phyloP scores from a whole-genome alignment of 1,284 basidiomycete genomes.

The Cryptococcus hybrid region DNA sequence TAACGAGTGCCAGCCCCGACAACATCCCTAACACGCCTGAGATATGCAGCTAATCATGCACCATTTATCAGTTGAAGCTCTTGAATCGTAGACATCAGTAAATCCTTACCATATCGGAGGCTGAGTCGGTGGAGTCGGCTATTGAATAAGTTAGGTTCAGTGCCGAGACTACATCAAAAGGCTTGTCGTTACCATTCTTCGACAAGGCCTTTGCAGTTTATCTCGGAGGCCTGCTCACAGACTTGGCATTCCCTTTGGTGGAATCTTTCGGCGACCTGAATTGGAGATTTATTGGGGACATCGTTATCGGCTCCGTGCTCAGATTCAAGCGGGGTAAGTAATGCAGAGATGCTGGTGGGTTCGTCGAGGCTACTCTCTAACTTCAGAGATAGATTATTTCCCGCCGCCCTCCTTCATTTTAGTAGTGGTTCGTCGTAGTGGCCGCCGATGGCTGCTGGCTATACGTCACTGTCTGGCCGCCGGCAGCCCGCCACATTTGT shows the following conservation, averaged over 20 bases:
- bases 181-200: conserved; percentile 21
- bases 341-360: no score
- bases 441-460: no score
- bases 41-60: conserved; percentile 67
- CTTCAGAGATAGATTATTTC: no score
- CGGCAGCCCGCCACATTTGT: no score
- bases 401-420: no score
- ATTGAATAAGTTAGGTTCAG: background rate
- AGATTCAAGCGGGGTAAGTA: no score
- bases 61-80: no score
- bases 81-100: background rate
- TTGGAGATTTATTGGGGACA: no score
- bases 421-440: no score
- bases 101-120: conserved; percentile 44
- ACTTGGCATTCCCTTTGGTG: conserved; percentile 1
- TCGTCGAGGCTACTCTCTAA: no score
- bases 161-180: background rate
- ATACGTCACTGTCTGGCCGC: no score
- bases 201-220: conserved; percentile 51
- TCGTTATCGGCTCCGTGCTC: no score
- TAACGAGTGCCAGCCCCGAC: conserved; percentile 72
- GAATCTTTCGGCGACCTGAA: background rate
- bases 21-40: conserved; percentile 72
- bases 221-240: conserved; percentile 11
- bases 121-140: conserved; percentile 50